Evolutionary conservation across 2,329 filamentous ascomycete species (phyloP).

Genomic region (Fusarium temperatum): DNA sequence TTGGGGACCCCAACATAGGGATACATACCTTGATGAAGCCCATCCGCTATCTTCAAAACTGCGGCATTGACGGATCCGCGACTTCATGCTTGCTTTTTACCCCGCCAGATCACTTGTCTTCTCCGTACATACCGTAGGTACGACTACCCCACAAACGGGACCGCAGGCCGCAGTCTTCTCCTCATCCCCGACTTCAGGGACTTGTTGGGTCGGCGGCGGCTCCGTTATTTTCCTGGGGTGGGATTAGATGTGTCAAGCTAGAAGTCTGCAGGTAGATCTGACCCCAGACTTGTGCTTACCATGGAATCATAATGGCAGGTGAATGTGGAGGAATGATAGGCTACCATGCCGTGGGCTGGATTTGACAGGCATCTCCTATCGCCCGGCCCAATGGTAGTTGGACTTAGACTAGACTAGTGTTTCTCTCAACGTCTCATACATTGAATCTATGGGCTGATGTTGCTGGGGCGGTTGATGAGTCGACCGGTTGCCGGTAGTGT

Average conservation of each 20-base stretch:
- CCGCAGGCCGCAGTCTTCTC: slow-evolving; percentile 33
- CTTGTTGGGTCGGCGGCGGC: slow-evolving; percentile 21
- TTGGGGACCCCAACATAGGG: not conserved
- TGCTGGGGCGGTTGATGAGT: not conserved
- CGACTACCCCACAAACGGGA: slow-evolving; percentile 36
- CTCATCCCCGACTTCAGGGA: slow-evolving; percentile 30
- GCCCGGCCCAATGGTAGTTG: slow-evolving; percentile 1
- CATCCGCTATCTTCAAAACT: slow-evolving; percentile 1
- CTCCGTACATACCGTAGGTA: slow-evolving; percentile 6
- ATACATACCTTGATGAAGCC: slow-evolving; percentile 7
- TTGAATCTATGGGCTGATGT: slow-evolving; percentile 1
- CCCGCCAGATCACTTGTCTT: slow-evolving; percentile 29
- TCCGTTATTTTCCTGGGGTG: slow-evolving; percentile 21
- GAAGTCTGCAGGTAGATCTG: slow-evolving; percentile 29
- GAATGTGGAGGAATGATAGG: slow-evolving; percentile 5
- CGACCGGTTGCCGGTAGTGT: slow-evolving; percentile 16
- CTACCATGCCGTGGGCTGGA: not conserved
- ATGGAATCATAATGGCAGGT: slow-evolving; percentile 2
- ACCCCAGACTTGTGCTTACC: slow-evolving; percentile 23
- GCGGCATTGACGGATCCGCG: slow-evolving; percentile 29
- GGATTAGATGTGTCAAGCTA: slow-evolving; percentile 13
- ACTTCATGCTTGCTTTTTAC: slow-evolving; percentile 31
- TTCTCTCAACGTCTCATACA: not conserved
- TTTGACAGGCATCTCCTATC: slow-evolving; percentile 5
- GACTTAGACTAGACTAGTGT: not conserved